Conservation (phyloP, 768 basidiomycete genomes). For the Holtermanniella nyarrowii region DNA sequence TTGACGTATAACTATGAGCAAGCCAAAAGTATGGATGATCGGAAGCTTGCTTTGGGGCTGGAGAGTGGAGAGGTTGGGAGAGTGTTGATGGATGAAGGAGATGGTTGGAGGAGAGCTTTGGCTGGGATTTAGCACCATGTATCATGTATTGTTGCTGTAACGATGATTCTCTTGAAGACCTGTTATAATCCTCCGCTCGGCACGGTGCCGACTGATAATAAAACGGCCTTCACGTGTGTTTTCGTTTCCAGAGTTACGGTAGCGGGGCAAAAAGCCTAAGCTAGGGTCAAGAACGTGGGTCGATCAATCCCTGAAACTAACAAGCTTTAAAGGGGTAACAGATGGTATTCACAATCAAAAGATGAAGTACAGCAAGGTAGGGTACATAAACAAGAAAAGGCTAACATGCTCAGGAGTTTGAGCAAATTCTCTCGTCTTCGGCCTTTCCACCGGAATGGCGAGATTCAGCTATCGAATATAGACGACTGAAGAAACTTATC, state of each 20-base stretch:
- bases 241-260: no score
- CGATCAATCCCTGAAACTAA: no score
- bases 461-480: conserved; percentile 71
- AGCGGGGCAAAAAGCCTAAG: no score
- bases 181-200: no score
- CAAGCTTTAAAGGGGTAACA: background rate
- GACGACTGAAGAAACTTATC: conserved; percentile 84
- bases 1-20: conserved; percentile 60
- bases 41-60: conserved; percentile 67
- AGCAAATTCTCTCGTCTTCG: conserved; percentile 39
- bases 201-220: no score
- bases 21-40: conserved; percentile 54
- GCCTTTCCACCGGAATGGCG: conserved; percentile 66
- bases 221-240: no score
- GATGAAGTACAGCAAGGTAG: conserved; percentile 43
- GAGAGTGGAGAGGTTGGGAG: conserved; percentile 77
- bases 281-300: no score
- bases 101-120: conserved; percentile 41
- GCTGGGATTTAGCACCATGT: conserved; percentile 27
- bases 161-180: no score
- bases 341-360: background rate
- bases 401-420: conserved; percentile 30
- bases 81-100: conserved; percentile 68
- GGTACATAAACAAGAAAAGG: background rate
- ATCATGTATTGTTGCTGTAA: background rate